These are phyloP conservation scores for Candida manassasensis DNA, from an alignment of 805 yeast species.

Conservation along the genomic window DNA sequence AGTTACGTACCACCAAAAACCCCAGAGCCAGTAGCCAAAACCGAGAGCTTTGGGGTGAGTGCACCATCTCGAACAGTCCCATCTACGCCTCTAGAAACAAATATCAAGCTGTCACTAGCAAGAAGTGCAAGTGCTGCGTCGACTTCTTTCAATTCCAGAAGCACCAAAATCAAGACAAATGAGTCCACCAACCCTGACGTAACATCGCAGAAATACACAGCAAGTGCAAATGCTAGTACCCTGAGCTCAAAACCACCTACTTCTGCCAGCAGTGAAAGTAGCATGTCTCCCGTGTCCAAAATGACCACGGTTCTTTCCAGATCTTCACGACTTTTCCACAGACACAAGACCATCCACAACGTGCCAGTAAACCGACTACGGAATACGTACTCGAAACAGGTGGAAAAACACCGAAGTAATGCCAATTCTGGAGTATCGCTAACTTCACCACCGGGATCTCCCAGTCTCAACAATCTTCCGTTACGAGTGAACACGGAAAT, in stretches of 20 bases:
- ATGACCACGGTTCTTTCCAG: constrained; percentile 24
- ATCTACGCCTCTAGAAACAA: too few species aligned
- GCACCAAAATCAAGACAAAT: too few species aligned
- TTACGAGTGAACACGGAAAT: background rate
- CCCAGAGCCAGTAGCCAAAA: too few species aligned
- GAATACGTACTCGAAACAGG: constrained; percentile 29
- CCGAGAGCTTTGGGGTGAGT: too few species aligned
- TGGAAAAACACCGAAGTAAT: constrained; percentile 28
- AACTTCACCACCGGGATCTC: constrained; percentile 2
- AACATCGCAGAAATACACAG: too few species aligned
- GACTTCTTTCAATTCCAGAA: too few species aligned
- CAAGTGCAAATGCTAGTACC: too few species aligned
- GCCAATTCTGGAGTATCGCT: constrained; percentile 10
- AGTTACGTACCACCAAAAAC: too few species aligned
- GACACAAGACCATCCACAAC: constrained; percentile 9
- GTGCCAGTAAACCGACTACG: constrained; percentile 14
- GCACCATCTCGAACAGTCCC: too few species aligned
- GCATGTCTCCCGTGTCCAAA: constrained; percentile 7
- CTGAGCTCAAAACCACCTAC: too few species aligned
- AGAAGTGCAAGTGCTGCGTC: background rate
- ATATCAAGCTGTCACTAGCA: background rate
- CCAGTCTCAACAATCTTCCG: background rate
- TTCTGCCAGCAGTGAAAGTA: too few species aligned
- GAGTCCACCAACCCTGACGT: too few species aligned
- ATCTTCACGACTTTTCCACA: constrained; percentile 24